These are phyloP conservation scores for Leptodermis oblonga DNA, from an alignment of 257 asterid species.

Conservation along the genomic window DNA sequence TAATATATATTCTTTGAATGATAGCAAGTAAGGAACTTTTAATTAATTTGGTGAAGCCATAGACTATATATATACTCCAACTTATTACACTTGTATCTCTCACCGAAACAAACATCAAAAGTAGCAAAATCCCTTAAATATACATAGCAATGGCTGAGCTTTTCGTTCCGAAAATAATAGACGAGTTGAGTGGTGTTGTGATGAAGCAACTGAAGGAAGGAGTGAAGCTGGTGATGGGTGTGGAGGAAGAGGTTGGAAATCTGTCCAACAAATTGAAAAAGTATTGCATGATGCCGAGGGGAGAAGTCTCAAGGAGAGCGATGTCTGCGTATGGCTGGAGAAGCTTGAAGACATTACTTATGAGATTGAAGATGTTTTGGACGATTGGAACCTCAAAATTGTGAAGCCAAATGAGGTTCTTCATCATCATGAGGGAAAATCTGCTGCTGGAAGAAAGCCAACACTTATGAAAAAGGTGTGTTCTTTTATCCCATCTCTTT, in stretches of 20 bases:
- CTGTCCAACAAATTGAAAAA: background rate
- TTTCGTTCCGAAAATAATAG: background rate
- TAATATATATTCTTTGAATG: no score
- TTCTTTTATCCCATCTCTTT: background rate
- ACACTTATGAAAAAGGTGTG: background rate
- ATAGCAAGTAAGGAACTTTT: no score
- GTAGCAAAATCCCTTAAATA: no score
- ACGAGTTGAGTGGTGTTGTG: background rate
- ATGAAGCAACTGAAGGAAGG: slow-evolving; percentile 32
- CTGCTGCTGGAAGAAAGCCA: background rate
- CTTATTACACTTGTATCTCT: no score
- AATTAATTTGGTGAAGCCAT: no score
- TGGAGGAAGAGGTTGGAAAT: slow-evolving; percentile 32
- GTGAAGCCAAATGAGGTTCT: background rate
- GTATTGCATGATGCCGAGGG: background rate
- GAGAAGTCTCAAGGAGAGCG: background rate
- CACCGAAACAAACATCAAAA: no score
- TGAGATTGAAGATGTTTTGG: background rate
- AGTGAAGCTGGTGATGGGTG: background rate
- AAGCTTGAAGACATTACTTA: background rate
- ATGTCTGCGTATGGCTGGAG: background rate
- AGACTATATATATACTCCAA: no score
- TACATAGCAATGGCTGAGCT: background rate
- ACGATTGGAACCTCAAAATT: background rate
- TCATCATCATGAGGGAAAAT: background rate